phyloP scores from a whole-genome alignment of 2,329 filamentous ascomycete genomes.

The Colletotrichum viniferum region DNA sequence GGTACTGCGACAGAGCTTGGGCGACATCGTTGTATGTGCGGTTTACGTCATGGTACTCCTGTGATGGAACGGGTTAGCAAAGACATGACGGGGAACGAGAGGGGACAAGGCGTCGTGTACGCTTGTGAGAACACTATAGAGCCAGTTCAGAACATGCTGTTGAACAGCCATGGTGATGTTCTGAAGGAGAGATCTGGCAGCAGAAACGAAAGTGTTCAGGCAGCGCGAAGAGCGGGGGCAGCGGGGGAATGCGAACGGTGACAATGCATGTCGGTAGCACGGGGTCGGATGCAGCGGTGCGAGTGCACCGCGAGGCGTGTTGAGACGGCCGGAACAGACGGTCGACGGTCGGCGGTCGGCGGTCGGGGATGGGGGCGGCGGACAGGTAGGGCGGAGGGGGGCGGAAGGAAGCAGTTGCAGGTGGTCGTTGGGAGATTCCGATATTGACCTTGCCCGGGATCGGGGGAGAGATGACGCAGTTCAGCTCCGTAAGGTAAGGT shows the following conservation, averaged over 20 bases:
- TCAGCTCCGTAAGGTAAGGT: not conserved
- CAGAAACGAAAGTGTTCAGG: not conserved
- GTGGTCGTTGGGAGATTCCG: not conserved
- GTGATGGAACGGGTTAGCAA: conserved; percentile 21
- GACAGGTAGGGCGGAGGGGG: not conserved
- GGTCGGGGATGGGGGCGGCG: not conserved
- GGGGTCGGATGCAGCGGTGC: not conserved
- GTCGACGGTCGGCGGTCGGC: not conserved
- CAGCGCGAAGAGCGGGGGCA: not conserved
- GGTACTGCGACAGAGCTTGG: conserved; percentile 78
- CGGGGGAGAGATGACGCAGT: not conserved
- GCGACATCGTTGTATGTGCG: conserved; percentile 92
- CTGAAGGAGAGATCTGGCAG: not conserved
- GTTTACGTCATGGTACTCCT: conserved; percentile 95
- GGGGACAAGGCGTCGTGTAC: conserved; percentile 46
- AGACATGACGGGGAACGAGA: not conserved
- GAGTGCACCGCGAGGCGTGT: not conserved
- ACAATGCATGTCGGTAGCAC: not conserved
- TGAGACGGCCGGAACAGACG: not conserved
- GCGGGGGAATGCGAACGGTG: not conserved
- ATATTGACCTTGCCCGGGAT: not conserved
- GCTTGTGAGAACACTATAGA: conserved; percentile 87
- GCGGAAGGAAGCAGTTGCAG: not conserved
- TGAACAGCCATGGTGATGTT: conserved; percentile 68
- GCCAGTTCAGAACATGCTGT: conserved; percentile 91